Percentiles rank a stretch among this genome's conserved stretches.
Conservation (phyloP, 2,329 filamentous ascomycete genomes). For the Ophiocordyceps sinensis region DNA sequence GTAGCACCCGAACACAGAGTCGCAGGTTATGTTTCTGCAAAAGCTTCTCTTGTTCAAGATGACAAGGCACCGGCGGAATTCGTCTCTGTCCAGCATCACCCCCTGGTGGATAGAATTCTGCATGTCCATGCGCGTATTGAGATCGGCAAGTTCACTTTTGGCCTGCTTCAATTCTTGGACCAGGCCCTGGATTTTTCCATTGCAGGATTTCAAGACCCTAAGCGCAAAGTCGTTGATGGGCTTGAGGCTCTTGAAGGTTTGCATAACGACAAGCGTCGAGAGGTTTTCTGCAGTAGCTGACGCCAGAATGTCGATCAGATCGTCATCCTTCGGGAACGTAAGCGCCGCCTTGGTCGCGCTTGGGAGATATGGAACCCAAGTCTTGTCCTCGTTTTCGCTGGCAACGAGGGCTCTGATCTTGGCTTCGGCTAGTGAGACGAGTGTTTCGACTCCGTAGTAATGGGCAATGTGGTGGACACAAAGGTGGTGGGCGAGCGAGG, state of each 20-base stretch:
- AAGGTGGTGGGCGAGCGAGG: constrained; percentile 4
- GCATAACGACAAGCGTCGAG: background rate
- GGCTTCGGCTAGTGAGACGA: constrained; percentile 3
- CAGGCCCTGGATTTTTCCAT: background rate
- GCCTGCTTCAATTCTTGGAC: background rate
- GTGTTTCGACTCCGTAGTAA: constrained; percentile 6
- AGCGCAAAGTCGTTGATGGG: background rate
- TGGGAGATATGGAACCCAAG: background rate
- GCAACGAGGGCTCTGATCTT: constrained; percentile 3
- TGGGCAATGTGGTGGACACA: constrained; percentile 9
- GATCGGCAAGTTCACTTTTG: background rate
- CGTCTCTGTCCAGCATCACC: background rate
- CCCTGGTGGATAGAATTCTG: background rate
- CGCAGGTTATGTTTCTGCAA: background rate
- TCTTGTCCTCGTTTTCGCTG: background rate
- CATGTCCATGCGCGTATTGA: background rate
- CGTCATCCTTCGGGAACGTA: background rate
- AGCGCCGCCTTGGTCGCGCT: background rate
- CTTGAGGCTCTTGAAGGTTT: background rate
- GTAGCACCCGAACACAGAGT: background rate
- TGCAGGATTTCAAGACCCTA: background rate
- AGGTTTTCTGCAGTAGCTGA: background rate
- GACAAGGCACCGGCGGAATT: background rate
- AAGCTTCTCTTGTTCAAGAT: background rate
- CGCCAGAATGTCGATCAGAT: background rate